Conservation (phyloP, 1,139 yeast species). For the Suhomyces yuchorum region DNA sequence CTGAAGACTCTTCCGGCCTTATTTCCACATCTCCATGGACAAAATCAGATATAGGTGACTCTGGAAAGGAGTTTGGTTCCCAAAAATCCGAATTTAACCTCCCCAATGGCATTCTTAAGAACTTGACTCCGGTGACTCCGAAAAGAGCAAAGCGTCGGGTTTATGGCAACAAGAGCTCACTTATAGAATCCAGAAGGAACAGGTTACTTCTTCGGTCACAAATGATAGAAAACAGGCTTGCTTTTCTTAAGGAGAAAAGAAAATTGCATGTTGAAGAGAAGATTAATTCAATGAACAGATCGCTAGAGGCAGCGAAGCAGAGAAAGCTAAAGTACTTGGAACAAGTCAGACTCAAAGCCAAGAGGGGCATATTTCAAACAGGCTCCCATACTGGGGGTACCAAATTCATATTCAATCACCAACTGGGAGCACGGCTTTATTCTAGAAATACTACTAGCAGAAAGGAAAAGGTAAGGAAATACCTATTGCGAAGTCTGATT, state of each 20-base stretch:
- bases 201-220: constrained; percentile 9
- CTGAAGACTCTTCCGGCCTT: neutral
- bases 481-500: neutral
- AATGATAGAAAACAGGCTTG: constrained; percentile 6
- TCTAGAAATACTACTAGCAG: neutral
- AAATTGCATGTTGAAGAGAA: constrained; percentile 1
- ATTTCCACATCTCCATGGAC: neutral
- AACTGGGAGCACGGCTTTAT: neutral
- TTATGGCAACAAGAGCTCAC: neutral
- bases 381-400: neutral
- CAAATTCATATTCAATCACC: neutral
- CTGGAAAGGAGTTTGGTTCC: neutral
- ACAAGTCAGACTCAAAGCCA: constrained; percentile 5
- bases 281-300: constrained; percentile 5
- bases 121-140: constrained; percentile 12
- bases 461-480: neutral
- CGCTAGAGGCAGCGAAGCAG: constrained; percentile 4
- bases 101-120: constrained; percentile 12
- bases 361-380: neutral
- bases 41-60: neutral
- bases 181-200: constrained; percentile 4
- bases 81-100: constrained; percentile 5
- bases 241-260: constrained; percentile 3
- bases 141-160: neutral
- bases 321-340: constrained; percentile 8